These are phyloP conservation scores for Phialemonium atrogriseum DNA, from an alignment of 2,329 filamentous ascomycete genomes.

Conservation along the genomic window DNA sequence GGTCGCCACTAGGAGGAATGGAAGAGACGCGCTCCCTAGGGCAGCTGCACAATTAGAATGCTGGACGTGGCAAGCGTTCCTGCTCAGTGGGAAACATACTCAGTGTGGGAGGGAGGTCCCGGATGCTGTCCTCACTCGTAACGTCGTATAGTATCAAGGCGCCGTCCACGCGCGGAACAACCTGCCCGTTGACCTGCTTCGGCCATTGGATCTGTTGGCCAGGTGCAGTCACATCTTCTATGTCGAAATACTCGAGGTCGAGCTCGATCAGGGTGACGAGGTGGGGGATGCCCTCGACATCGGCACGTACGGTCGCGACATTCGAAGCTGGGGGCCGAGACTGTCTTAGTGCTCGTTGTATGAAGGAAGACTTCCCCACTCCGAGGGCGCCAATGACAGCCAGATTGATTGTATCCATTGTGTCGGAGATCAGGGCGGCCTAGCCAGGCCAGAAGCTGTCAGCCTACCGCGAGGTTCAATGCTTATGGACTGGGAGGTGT, in stretches of 20 bases:
- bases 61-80: no score
- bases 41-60: slow-evolving; percentile 47
- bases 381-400: slow-evolving; percentile 58
- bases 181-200: slow-evolving; percentile 59
- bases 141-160: slow-evolving; percentile 85
- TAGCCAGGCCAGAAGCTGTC: slow-evolving; percentile 3
- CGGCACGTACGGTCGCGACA: slow-evolving; percentile 47
- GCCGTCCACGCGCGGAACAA: slow-evolving; percentile 70
- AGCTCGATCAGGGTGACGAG: slow-evolving; percentile 57
- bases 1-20: slow-evolving; percentile 74
- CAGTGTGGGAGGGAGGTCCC: slow-evolving; percentile 65
- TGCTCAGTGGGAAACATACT: slow-evolving; percentile 57
- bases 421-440: slow-evolving; percentile 2
- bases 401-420: slow-evolving; percentile 56
- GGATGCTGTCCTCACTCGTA: slow-evolving; percentile 66
- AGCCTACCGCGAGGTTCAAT: no score
- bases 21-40: slow-evolving; percentile 62
- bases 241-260: slow-evolving; percentile 56
- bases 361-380: slow-evolving; percentile 61
- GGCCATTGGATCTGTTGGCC: slow-evolving; percentile 56
- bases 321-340: slow-evolving; percentile 43
- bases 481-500: no score
- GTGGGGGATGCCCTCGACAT: slow-evolving; percentile 49
- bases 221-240: slow-evolving; percentile 30
- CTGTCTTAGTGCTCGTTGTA: slow-evolving; percentile 53